A percentile compares a stretch with the other conserved stretches of the same genome.
Conservation (phyloP, 164 flowering plant species). For the Magnolia changhungtana region DNA sequence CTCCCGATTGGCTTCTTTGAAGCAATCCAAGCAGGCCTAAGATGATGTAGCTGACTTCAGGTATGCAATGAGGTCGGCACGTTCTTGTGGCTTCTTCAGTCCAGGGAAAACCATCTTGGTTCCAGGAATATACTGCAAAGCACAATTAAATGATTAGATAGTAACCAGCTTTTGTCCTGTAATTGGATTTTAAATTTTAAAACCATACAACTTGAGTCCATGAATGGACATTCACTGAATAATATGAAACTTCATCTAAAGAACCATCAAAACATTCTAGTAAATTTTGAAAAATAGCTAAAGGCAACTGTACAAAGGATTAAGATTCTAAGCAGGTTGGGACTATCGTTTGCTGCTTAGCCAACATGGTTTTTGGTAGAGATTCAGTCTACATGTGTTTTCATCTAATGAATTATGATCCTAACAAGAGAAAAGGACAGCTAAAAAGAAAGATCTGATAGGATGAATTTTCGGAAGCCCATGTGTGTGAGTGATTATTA, state of each 20-base stretch:
- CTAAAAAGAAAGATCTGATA: too few relatives aligned
- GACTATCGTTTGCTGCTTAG: too few relatives aligned
- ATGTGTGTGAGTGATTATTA: too few relatives aligned
- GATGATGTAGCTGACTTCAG: conserved; percentile 38
- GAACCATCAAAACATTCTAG: background rate
- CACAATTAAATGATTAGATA: background rate
- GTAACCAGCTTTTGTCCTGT: background rate
- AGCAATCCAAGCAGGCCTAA: background rate
- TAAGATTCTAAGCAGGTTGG: too few relatives aligned
- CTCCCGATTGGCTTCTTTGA: conserved; percentile 3
- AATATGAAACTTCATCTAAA: background rate
- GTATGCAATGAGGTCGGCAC: conserved; percentile 50
- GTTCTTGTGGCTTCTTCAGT: conserved; percentile 54
- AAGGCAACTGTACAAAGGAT: background rate
- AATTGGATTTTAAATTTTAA: background rate
- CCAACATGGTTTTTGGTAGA: too few relatives aligned
- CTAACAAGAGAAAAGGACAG: too few relatives aligned
- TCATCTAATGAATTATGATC: too few relatives aligned
- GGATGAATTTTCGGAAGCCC: too few relatives aligned
- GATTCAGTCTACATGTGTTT: too few relatives aligned
- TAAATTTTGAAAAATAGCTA: background rate
- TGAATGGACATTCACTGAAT: background rate
- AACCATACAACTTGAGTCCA: background rate
- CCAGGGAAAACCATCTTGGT: conserved; percentile 66
- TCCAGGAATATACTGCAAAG: conserved; percentile 51